These are phyloP conservation scores for Penicillium verhagenii DNA, from an alignment of 495 filamentous ascomycete genomes.

Conservation along the genomic window DNA sequence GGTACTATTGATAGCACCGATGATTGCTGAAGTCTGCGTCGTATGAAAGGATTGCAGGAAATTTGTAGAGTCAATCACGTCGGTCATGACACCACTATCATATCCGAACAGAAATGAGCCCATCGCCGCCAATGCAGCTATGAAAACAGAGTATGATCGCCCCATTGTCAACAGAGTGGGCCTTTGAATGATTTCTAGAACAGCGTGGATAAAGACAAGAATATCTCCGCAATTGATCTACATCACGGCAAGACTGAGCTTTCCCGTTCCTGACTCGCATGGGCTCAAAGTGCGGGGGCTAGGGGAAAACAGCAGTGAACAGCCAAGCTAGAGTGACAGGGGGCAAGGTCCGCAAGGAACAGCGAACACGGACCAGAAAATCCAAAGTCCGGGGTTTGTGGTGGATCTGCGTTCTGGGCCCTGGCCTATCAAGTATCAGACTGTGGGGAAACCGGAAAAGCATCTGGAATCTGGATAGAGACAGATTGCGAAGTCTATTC, in stretches of 20 bases:
- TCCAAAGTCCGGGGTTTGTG: no score
- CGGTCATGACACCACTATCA: constrained; percentile 56
- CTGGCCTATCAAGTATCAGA: no score
- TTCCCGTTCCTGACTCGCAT: not conserved
- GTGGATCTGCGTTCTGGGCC: no score
- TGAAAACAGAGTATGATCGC: constrained; percentile 39
- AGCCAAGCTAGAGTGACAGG: not conserved
- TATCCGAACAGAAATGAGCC: constrained; percentile 57
- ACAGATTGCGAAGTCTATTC: no score
- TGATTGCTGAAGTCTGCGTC: constrained; percentile 45
- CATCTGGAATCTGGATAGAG: no score
- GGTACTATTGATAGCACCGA: constrained; percentile 56
- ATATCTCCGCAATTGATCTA: not conserved
- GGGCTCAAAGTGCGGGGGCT: not conserved
- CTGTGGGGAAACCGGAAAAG: no score
- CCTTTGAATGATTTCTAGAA: not conserved
- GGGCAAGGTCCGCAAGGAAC: not conserved
- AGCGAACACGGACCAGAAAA: no score
- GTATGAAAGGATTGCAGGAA: constrained; percentile 51
- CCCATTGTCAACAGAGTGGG: constrained; percentile 31
- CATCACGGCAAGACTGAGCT: not conserved
- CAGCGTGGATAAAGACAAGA: not conserved
- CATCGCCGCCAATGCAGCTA: constrained; percentile 45
- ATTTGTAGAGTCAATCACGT: constrained; percentile 50
- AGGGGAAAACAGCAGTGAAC: not conserved